phyloP scores from a whole-genome alignment of 139 green algal species.

The Zygnema cylindricum region DNA sequence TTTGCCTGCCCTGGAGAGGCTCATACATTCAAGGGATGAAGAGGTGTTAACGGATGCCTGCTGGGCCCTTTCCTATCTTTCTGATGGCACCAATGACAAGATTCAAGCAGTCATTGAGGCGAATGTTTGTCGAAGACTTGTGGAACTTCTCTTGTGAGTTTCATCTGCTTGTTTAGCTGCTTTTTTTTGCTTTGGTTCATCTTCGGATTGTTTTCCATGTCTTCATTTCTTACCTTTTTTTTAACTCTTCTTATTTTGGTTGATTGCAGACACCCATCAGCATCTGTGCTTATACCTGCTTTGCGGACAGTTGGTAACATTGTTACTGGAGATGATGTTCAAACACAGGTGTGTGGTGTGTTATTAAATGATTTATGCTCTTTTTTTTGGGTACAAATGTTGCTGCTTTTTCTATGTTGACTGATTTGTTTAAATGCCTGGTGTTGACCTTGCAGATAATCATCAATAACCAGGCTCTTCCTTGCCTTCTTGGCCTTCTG shows the following conservation, averaged over 20 bases:
- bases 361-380: neutral
- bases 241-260: too few relatives aligned
- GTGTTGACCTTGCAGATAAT: slow-evolving; percentile 76
- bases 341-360: slow-evolving; percentile 78
- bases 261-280: slow-evolving; percentile 67
- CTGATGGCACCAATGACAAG: slow-evolving; percentile 97
- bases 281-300: slow-evolving; percentile 92
- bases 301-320: slow-evolving; percentile 99
- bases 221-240: too few relatives aligned
- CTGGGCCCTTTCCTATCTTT: slow-evolving; percentile 98
- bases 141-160: slow-evolving; percentile 76
- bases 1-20: slow-evolving; percentile 86
- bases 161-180: slow-evolving; percentile 29
- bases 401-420: too few relatives aligned
- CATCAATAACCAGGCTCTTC: slow-evolving; percentile 96
- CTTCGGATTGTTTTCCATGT: too few relatives aligned
- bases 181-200: slow-evolving; percentile 14
- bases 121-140: slow-evolving; percentile 88
- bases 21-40: slow-evolving; percentile 93
- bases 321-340: slow-evolving; percentile 96
- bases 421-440: neutral
- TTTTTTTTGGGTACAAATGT: too few relatives aligned
- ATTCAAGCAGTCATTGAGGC: slow-evolving; percentile 97
- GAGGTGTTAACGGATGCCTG: slow-evolving; percentile 98
- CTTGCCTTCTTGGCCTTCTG: slow-evolving; percentile 92